Evolutionary conservation across 139 green algal genomes (phyloP), one percentile per base, ranked within the genome.

Genomic region (Chlorella sp.): DNA sequence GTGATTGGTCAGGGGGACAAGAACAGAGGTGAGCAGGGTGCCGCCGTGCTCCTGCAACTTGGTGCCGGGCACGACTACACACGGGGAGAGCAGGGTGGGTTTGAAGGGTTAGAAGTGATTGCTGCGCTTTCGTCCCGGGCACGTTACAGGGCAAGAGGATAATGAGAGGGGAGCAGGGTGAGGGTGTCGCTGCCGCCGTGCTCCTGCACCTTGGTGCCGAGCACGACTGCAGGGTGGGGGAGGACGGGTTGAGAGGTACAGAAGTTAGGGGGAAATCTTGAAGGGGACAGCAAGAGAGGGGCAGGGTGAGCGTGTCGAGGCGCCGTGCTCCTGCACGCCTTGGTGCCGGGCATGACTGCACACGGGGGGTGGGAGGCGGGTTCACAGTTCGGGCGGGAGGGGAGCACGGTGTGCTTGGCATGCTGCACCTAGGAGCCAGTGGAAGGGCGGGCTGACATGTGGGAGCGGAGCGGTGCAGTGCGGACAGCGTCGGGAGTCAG

Each of bases 151-250:
- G 48, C 48, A 57, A 9, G 48, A 57, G 5, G 48, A 73, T 2
- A 73, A 57, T 57, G 48, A 73, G 22, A 73, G 21, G 22, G 21
- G 64, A 73, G 22, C 64, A 73, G 11, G 64, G 22, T n/a, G 64
- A 14, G 22, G 24, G 64, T 99, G 91, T 99, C 97, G 81, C 93
- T 99, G 80, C 90, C 92, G 93, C 90, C 92, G 93, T 99, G 98
- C 94, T 98, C 95, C 89, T 98, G 95, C 32, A 99, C 93, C 92
- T 97, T 98, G 19, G 95, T 98, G n/a, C 94, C 93, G 1, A 98
- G 98, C 95, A 99, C 96, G 69, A 99, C 96, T 99, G 95, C 88
- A 91, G 64, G 48, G 19, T n/a, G 30, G 76, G 2, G 37, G 37
- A 18, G 39, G 19, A 68, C 11, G 18, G n/a, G 77, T 3, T 15